Evolutionary conservation across 805 yeast species (phyloP), one percentile per base, ranked within the genome.

Genomic region (Lipomyces yamadae): DNA sequence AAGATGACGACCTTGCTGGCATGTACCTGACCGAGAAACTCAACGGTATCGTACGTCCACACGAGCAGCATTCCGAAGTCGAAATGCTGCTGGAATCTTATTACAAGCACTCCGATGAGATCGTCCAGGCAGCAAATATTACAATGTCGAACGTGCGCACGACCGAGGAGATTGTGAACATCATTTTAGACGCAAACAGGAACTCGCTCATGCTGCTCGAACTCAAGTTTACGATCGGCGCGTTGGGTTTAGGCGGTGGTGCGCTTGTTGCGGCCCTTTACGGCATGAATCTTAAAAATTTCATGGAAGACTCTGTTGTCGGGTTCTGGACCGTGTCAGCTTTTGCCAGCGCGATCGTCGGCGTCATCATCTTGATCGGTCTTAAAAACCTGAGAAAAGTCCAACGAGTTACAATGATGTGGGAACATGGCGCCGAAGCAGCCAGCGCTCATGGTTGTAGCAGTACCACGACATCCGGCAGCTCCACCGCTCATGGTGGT

Each of bases 251-350:
- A 74, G 96, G 96, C 1, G 85, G 88, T 15, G 89, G 95, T 0
- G 80, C 96, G 57, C 91, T 90, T 71, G 76, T 91, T 15, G 95
- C 97, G 1, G 89, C 97, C 0, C 80, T 92, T 10, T 95, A 93
- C 77, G 99, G 99, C 45, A 95, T 95, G 99, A 95, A 95, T 78
- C 80, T 95, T 76, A 91, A 90, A 74, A 95, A 94, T 78, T 92
- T 90, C 75, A 88, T 95, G 30, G 99, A 95, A 76, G 97, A 92
- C 64, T 80, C 87, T 1, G 83, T 84, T 63, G 82, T 83, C 70
- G 97, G 97, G 39, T 90, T 92, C 75, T 75, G 76, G 2, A 76
- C 86, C 0, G 83, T 88, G 4, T 68, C 76, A 2, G 80, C 81
- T 0, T 67, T 81, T 1, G 80, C 88, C 0, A 79, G 86, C 1